A percentile compares a stretch with the other conserved stretches of the same genome.
phyloP scores from a whole-genome alignment of 2,329 filamentous ascomycete genomes.

The Exophiala mesophila region DNA sequence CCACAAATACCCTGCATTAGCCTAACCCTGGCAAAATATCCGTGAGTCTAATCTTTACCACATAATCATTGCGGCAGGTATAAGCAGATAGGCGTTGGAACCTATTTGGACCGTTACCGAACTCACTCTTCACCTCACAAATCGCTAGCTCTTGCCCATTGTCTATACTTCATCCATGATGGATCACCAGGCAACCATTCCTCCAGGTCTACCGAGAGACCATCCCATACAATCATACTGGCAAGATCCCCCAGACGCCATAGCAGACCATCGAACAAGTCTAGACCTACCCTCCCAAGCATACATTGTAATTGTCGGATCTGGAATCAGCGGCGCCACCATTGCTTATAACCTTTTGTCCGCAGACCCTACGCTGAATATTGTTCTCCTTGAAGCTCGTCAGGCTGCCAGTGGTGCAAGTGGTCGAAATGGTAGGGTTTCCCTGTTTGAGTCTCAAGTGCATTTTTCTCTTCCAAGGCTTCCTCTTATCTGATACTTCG shows the following conservation, averaged over 20 bases:
- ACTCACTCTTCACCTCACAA: too few relatives aligned
- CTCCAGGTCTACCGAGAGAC: conserved; percentile 32
- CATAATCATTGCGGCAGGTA: too few relatives aligned
- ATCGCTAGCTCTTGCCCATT: too few relatives aligned
- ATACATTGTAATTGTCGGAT: conserved; percentile 37
- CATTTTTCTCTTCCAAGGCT: too few relatives aligned
- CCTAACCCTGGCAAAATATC: conserved; percentile 25
- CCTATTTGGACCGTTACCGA: too few relatives aligned
- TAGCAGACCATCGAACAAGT: conserved; percentile 22
- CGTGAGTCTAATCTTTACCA: too few relatives aligned
- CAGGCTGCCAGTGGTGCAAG: conserved; percentile 35
- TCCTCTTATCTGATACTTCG: too few relatives aligned
- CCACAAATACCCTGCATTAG: too few relatives aligned
- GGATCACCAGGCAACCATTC: conserved; percentile 14
- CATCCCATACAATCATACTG: conserved; percentile 36
- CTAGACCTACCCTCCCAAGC: conserved; percentile 26
- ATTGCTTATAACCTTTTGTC: conserved; percentile 32
- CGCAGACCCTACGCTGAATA: conserved; percentile 20
- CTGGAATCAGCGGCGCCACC: conserved; percentile 36
- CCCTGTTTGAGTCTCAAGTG: too few relatives aligned
- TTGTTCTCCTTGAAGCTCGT: conserved; percentile 41
- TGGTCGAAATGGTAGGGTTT: conserved; percentile 27
- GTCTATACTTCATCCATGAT: conserved; percentile 9
- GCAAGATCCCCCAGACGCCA: conserved; percentile 28
- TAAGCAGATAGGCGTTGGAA: too few relatives aligned